Evolutionary conservation across 2,329 filamentous ascomycete species (phyloP).

Genomic region (Aspergillus ibericus): DNA sequence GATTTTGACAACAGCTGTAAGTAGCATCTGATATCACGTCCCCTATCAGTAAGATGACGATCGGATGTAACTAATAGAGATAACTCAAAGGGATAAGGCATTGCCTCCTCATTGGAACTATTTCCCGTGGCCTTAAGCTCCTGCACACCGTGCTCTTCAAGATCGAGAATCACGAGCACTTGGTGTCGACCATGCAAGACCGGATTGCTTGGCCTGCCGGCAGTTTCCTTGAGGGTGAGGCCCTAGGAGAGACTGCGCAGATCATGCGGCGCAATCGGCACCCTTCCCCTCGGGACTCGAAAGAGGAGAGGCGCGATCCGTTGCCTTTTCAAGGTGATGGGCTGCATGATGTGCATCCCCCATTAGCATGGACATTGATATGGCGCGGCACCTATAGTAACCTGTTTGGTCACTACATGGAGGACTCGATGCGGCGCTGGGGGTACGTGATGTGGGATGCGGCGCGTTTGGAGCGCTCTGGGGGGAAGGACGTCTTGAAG

Average conservation of each 20-base stretch:
- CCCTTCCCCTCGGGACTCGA: background rate
- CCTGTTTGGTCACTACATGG: constrained; percentile 3
- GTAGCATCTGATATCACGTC: background rate
- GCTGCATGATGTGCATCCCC: constrained; percentile 2
- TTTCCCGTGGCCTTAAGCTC: constrained; percentile 11
- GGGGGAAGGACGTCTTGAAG: constrained; percentile 3
- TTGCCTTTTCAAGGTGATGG: constrained; percentile 11
- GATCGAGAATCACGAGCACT: constrained; percentile 10
- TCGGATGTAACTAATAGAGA: no score
- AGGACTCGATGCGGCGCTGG: constrained; percentile 8
- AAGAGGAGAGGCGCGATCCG: background rate
- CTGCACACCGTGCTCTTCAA: constrained; percentile 7
- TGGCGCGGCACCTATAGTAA: constrained; percentile 12
- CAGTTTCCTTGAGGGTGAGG: background rate
- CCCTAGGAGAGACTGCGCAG: background rate
- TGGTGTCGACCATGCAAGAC: constrained; percentile 16
- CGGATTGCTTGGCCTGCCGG: background rate
- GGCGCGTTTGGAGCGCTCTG: constrained; percentile 13
- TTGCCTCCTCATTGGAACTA: constrained; percentile 4
- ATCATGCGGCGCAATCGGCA: background rate
- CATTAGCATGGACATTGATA: constrained; percentile 14
- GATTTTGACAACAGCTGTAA: constrained; percentile 3
- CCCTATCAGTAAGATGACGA: no score
- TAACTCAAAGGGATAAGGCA: background rate
- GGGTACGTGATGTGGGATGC: constrained; percentile 27